Base-by-base conservation (phyloP, 2,329 filamentous ascomycete genomes). In the Anthostomella pinea region DNA sequence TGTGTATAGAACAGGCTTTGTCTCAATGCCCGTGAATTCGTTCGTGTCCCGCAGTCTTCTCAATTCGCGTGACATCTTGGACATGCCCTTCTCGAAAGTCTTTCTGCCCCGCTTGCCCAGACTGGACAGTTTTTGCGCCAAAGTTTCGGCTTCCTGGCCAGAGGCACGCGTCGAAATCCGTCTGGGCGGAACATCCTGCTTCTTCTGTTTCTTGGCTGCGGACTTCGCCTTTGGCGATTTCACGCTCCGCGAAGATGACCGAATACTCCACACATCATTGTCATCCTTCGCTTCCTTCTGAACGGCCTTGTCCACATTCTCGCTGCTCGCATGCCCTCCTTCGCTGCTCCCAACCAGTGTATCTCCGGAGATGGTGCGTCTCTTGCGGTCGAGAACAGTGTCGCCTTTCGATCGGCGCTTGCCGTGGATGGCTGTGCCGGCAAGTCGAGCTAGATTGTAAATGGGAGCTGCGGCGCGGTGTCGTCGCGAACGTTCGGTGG, bases 401-500 rank as follows among this genome's bases (percentile, higher is more conserved):
- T 77, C 73, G 41, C 74, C 70, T 29, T 73, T 77, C 28, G 70
- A 58, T 60, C 64, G 70, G 62, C 65, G 72, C 49, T 73, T 77
- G 33, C 73, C 79, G 48, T 83, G 79, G 27, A 73, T 69, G 18
- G 73, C 71, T 30, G 77, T 84, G 48, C 81, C 80, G 39, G 71
- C 73, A 33, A 85, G 67, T 50, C 76, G 72, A 46, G 77, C 70
- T 11, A 84, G 64, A 51, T 87, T 87, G 64, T 87, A 87, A 11
- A 81, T 75, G 9, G 76, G 72, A 13, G 78, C 66, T 35, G 69
- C 72, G n/a, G 64, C 53, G 44, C 76, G 72, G 23, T 70, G 65
- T 52, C 81, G 76, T 49, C 72, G 73, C 43, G 75, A 69, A 38
- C 79, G 75, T 36, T 57, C 53, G 33, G 59, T 49, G n/a, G 63